A percentile compares a stretch with the other conserved stretches of the same genome.
These are phyloP conservation scores for Schoenoplectus tabernaemontani DNA, from an alignment of 202 grass and related monocot species.

Conservation along the genomic window DNA sequence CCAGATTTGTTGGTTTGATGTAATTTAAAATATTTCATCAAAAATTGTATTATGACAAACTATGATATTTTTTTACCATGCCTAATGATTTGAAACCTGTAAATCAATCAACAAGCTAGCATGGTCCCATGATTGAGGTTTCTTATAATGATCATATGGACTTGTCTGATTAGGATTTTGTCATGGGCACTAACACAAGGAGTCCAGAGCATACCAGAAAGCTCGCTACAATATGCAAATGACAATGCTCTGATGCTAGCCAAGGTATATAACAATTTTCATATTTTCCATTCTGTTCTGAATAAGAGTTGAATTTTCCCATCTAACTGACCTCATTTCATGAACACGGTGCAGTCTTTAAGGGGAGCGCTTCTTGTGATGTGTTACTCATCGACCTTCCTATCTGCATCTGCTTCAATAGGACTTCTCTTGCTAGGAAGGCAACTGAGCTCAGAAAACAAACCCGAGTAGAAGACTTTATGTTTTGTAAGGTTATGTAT, in stretches of 20 bases:
- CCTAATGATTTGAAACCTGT: background rate
- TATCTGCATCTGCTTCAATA: slow-evolving; percentile 36
- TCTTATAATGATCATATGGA: background rate
- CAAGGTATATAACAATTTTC: slow-evolving; percentile 31
- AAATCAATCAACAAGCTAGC: background rate
- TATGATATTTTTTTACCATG: too few relatives aligned
- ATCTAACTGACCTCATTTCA: background rate
- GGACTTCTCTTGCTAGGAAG: slow-evolving; percentile 55
- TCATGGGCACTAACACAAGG: slow-evolving; percentile 75
- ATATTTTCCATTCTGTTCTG: background rate
- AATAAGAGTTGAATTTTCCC: slow-evolving; percentile 4
- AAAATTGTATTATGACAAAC: background rate
- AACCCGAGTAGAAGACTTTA: slow-evolving; percentile 35
- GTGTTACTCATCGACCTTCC: slow-evolving; percentile 43
- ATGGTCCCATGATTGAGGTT: background rate
- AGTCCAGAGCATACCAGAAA: slow-evolving; percentile 57
- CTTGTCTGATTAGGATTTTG: slow-evolving; percentile 39
- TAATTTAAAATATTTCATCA: background rate
- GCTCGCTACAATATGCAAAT: slow-evolving; percentile 45
- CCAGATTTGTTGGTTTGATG: background rate
- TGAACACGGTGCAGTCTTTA: slow-evolving; percentile 43
- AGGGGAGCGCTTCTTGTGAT: slow-evolving; percentile 52
- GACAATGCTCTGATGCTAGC: slow-evolving; percentile 41
- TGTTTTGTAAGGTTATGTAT: background rate
- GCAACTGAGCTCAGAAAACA: slow-evolving; percentile 47